These are phyloP conservation scores for Tinospora cordifolia DNA, from an alignment of 164 flowering plant species.

Conservation along the genomic window DNA sequence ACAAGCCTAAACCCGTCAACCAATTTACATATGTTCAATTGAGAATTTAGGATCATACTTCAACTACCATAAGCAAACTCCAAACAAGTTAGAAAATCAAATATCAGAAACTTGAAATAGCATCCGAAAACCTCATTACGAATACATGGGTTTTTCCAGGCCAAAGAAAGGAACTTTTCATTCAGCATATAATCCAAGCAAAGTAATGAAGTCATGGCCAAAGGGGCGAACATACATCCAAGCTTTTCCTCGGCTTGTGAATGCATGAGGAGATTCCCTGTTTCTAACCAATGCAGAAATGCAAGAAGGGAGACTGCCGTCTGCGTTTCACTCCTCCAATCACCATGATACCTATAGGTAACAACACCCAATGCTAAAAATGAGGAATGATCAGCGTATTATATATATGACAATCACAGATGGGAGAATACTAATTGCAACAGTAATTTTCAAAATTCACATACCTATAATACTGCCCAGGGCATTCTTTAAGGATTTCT, in stretches of 20 bases:
- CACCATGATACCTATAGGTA: constrained; percentile 71
- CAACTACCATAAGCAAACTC: too few species aligned
- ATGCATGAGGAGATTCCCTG: constrained; percentile 71
- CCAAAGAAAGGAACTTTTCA: too few species aligned
- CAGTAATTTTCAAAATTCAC: not conserved
- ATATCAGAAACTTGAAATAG: too few species aligned
- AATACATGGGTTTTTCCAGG: too few species aligned
- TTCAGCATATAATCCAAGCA: too few species aligned
- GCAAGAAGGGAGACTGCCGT: constrained; percentile 70
- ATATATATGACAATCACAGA: not conserved
- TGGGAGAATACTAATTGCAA: not conserved
- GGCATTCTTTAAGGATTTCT: constrained; percentile 51
- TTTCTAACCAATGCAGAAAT: constrained; percentile 91
- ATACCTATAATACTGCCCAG: constrained; percentile 80
- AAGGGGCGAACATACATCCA: constrained; percentile 50
- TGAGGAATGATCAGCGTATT: not conserved
- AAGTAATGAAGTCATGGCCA: not conserved
- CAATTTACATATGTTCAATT: too few species aligned
- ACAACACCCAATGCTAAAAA: not conserved
- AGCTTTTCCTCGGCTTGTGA: constrained; percentile 74
- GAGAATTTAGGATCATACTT: too few species aligned
- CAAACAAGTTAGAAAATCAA: too few species aligned
- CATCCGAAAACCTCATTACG: too few species aligned
- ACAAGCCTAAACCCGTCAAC: too few species aligned
- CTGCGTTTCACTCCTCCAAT: constrained; percentile 94